phyloP scores from a whole-genome alignment of 768 basidiomycete genomes.

The Termitomyces sp. region DNA sequence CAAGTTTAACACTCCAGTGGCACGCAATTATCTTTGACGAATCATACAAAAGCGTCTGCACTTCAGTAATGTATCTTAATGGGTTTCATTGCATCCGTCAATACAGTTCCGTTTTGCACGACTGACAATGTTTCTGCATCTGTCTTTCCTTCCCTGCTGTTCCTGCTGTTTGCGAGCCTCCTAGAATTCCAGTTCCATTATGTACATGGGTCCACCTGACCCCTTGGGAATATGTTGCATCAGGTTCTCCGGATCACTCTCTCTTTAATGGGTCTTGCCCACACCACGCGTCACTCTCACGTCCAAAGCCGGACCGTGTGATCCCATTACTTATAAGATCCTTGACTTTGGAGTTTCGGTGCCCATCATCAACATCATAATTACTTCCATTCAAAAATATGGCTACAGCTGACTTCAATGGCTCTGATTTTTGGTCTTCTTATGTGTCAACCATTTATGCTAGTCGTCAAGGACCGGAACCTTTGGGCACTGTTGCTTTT shows the following conservation, averaged over 20 bases:
- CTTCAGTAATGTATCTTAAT: no score
- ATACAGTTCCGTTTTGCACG: neutral
- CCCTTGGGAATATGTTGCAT: neutral
- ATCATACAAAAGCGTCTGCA: neutral
- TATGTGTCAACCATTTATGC: conserved; percentile 36
- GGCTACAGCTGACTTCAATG: neutral
- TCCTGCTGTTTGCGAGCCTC: no score
- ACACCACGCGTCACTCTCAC: neutral
- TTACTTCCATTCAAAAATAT: neutral
- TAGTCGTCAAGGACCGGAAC: conserved; percentile 31
- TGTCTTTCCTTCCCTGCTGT: neutral
- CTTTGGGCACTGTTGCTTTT: conserved; percentile 55
- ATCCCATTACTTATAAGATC: neutral
- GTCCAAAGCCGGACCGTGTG: neutral
- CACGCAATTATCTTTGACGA: neutral
- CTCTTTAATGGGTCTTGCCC: neutral
- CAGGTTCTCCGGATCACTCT: neutral
- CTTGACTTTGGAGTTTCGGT: neutral
- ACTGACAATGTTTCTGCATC: neutral
- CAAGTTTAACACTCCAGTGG: neutral
- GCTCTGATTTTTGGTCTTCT: conserved; percentile 28
- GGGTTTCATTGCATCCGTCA: neutral
- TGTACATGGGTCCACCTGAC: neutral
- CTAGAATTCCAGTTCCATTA: neutral
- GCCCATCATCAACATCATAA: neutral